Base-by-base conservation (phyloP, 148 eudicot species). In the Spergularia bocconei region DNA sequence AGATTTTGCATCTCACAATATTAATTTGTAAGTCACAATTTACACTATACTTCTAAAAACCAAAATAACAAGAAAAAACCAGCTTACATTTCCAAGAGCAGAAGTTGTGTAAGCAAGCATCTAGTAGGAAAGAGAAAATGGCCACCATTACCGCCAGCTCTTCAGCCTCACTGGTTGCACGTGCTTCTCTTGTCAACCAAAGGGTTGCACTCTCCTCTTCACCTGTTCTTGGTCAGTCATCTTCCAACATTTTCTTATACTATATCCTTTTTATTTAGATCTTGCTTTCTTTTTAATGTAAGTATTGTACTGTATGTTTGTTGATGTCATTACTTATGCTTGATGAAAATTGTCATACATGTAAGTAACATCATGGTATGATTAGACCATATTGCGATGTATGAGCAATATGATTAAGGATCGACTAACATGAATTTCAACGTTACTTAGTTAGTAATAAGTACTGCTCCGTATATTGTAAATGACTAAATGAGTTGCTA, bases 71-170 rank as follows among this genome's bases (percentile, higher is more conserved):
- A 47, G 25, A 23, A 7, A 13, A 1, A 29, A 29, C 36, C 33
- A 21, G 19, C 41, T 20, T 13, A 44, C 6, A 63, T 48, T 63
- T 67, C 44, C 52, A 65, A 44, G 23, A 66, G 1, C 19, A 78
- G 5, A 71, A 23, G 5, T 41, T n/a, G 65, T 57, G 66, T 47
- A 33, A 17, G 16, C 11, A 56, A 47, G 15, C 60, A 41, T 71
- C 39, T 20, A 20, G 38, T 25, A 60, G 74, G 63, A 63, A 36
- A 75, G 51, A 52, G 60, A 70, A 79, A 78, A 95, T 92, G 98
- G 98, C 98, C 51, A 50, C 89, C 86, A 81, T 91, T 78, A 84
- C 94, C 2, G 90, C 96, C 21, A 88, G 88, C 84, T 79, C 92
- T 39, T 80, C 92, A 41, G 78, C 92, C 61, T 77, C 91, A 16